phyloP scores from a whole-genome alignment of 768 basidiomycete genomes.

The Phanerodontia chrysosporium region DNA sequence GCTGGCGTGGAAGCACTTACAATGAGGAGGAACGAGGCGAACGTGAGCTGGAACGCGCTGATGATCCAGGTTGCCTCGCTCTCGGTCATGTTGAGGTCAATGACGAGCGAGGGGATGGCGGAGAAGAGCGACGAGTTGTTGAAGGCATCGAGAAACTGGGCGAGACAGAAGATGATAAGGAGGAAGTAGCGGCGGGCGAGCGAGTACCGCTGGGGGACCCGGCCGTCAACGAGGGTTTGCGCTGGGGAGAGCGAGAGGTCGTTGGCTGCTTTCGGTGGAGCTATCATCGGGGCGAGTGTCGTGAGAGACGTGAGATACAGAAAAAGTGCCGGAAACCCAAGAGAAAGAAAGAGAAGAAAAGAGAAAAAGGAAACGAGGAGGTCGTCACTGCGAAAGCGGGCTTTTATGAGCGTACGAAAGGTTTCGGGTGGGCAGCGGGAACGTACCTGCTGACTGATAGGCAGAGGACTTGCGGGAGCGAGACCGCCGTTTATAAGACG shows the following conservation, averaged over 20 bases:
- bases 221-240: conserved; percentile 27
- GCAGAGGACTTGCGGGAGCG: background rate
- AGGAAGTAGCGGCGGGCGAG: conserved; percentile 26
- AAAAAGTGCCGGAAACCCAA: background rate
- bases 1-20: conserved; percentile 19
- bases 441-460: conserved; percentile 1
- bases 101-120: conserved; percentile 27
- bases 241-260: conserved; percentile 21
- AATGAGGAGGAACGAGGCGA: conserved; percentile 31
- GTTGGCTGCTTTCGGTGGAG: conserved; percentile 6
- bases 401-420: background rate
- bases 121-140: conserved; percentile 33
- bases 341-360: background rate
- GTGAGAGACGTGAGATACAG: background rate
- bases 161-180: conserved; percentile 31
- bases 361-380: background rate
- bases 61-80: conserved; percentile 31
- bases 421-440: background rate
- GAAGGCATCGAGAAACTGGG: conserved; percentile 35
- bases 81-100: conserved; percentile 21
- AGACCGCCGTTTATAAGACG: background rate
- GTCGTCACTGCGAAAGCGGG: background rate
- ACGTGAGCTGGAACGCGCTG: conserved; percentile 33
- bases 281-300: background rate
- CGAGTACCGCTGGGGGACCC: conserved; percentile 22